Base-by-base conservation (phyloP, 352 stramenopile species). In the Globisporangium megalacanthum region DNA sequence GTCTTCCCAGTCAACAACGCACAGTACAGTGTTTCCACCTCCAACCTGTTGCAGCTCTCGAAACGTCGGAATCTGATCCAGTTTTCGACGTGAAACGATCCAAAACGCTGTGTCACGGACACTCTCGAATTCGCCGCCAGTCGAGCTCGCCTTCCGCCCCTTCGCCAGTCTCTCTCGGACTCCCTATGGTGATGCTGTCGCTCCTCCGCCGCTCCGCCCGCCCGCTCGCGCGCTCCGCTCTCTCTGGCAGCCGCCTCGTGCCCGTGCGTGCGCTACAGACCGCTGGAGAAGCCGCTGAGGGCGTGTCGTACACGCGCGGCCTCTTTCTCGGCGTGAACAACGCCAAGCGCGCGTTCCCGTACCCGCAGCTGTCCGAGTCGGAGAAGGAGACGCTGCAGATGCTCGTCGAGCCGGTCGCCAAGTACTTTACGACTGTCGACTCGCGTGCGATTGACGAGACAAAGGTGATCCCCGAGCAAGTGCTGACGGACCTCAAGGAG, bases 271-370 rank as follows among this genome's bases (percentile, higher is more conserved):
- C 56, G 20, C 66, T 94, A 35, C 80, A 94, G 65, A 89, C 79
- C 2, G 84, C 84, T 10, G 77, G 75, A 6, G 79, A 92, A 59
- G 79, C 77, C 17, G 66, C 84, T 0, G 69, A 73, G 48, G 49
- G 60, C 61, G 84, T 94, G 41, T 92, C 81, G 61, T 92, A 92
- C 71, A 89, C 83, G 39, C 81, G 85, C 55, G 81, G 83, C 0
- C 72, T 95, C 29, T 93, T 95, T 61, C 69, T 93, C 8, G 85
- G 85, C 46, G 79, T 93, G 17, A 92, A 92, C 75, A 92, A 93
- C 68, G 57, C 69, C 41, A 70, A 71, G 55, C 79, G 83, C 41
- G 83, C 81, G 31, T 89, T 95, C 45, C 85, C 85, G 37, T 95
- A 92, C 68, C 85, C 85, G 31, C 75, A 85, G 61, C 68, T 77